phyloP scores from a whole-genome alignment of 2,329 filamentous ascomycete genomes.

The Calonectria leucothoes region DNA sequence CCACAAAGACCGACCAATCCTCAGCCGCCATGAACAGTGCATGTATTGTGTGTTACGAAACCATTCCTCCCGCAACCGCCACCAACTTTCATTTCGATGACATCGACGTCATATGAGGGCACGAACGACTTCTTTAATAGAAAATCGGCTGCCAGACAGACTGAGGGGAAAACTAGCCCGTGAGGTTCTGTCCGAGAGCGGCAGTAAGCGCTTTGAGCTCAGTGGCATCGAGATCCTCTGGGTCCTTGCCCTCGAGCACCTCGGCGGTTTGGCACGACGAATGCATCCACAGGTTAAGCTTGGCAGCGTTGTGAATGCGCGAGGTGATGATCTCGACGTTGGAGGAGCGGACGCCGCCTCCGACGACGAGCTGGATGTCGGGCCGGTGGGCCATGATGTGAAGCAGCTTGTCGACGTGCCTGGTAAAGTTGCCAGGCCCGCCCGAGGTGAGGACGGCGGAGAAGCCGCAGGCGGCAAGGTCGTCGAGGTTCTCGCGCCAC shows the following conservation, averaged over 20 bases:
- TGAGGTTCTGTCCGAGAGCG: conserved; percentile 33
- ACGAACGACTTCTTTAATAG: conserved; percentile 16
- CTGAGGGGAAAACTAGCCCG: conserved; percentile 44
- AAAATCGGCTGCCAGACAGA: conserved; percentile 39
- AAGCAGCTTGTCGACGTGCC: conserved; percentile 53
- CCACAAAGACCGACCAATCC: neutral
- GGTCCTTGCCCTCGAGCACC: neutral
- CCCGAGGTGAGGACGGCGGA: conserved; percentile 65
- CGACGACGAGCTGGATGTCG: conserved; percentile 61
- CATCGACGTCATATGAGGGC: neutral
- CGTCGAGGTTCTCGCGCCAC: conserved; percentile 42
- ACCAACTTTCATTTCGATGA: neutral
- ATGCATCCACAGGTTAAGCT: conserved; percentile 56
- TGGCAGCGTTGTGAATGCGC: conserved; percentile 35
- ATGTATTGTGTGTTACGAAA: neutral
- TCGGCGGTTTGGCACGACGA: conserved; percentile 50
- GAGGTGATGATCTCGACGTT: conserved; percentile 49
- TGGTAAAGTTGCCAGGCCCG: conserved; percentile 54
- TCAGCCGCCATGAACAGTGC: neutral
- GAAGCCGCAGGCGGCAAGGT: conserved; percentile 58
- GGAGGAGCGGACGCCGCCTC: conserved; percentile 61
- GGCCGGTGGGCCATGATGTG: conserved; percentile 47
- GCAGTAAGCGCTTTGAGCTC: conserved; percentile 38
- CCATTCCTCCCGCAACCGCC: neutral
- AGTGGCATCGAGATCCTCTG: conserved; percentile 40